Base-by-base conservation (phyloP, 495 filamentous ascomycete genomes). In the Penicillium canariense region DNA sequence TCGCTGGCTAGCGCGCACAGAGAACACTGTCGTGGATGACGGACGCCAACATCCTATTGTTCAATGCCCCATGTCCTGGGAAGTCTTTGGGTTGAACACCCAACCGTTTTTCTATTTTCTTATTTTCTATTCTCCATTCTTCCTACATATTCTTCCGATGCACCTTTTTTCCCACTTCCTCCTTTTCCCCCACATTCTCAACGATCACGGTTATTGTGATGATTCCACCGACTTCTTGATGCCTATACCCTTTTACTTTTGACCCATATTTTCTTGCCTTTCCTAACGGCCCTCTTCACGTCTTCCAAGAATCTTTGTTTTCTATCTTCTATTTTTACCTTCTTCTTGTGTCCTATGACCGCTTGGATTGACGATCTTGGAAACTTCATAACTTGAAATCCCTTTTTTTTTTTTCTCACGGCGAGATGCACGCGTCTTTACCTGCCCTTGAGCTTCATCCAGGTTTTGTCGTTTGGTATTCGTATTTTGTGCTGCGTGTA, bases 181-280 rank as follows among this genome's bases (percentile, higher is more conserved):
- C 36, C 36, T 54, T 45, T 31, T 34, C 20, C 23, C 18, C n/a
- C n/a, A n/a, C n/a, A n/a, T 30, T 35, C 15, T 56, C 42, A 36
- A 46, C 50, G 63, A 52, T 50, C 39, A 53, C 57, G 59, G 56
- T 48, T 54, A 34, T 50, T 51, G 55, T 66, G 48, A 66, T 48
- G 62, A 60, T 56, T 59, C 55, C 38, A 52, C 60, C 56, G 60
- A 66, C 48, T 59, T 62, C 50, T 55, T 55, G 55, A 67, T 62
- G 55, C 53, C 52, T 65, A 69, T 69, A 67, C 66, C 66, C 66
- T 58, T 64, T 55, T 58, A 28, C 14, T 22, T 20, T 39, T 39
- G 12, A 23, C 20, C n/a, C n/a, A n/a, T n/a, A n/a, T 22, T 17
- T 22, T 49, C 59, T 39, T 51, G 40, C 30, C 11, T 52, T 59